Evolutionary conservation across 768 basidiomycete genomes (phyloP), one percentile per base, ranked within the genome.

Genomic region (Lepiota subincarnata): DNA sequence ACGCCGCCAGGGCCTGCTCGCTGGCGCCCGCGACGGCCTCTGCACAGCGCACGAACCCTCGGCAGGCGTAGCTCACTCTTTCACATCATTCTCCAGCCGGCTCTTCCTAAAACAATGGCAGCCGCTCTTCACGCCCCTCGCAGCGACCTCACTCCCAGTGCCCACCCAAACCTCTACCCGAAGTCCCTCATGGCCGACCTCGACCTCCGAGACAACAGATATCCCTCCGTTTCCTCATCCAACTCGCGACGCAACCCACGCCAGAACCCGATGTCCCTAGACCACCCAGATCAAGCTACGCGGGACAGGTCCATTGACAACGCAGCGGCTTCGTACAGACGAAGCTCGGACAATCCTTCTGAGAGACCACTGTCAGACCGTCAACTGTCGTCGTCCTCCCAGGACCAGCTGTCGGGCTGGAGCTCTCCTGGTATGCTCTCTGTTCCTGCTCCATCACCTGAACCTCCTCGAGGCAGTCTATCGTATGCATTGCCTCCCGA

Each of bases 161-260:
- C 74, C 55, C 67, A 65, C 55, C 40, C 58, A 39, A 67, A 64
- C 52, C 65, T 77, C 57, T 83, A 82, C 68, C 71, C 82, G 47
- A 75, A 74, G 61, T 69, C 75, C 38, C 73, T 86, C 55, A 75
- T 84, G 65, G 71, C 78, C 53, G 84, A 85, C 53, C 73, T 81
- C 57, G 82, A 84, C 67, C 77, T 81, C 66, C 74, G 76, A 61
- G 86, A 86, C 71, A 79, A 78, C 63, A 75, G 85, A 63, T 84
- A 86, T 56, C 71, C 73, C 16, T 62, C 73, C 24, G 54, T 71
- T 42, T 51, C 66, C 59, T 71, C 78, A 6, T 55, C 71, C 22
- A 53, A 53, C 63, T 62, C 65, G 28, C 47, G 45, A 24, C 57
- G 34, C 11, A 45, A 37, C 14, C 34, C 36, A 41, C 44, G 42